Base-by-base conservation (phyloP, 2,329 filamentous ascomycete species). In the Didymella exigua region DNA sequence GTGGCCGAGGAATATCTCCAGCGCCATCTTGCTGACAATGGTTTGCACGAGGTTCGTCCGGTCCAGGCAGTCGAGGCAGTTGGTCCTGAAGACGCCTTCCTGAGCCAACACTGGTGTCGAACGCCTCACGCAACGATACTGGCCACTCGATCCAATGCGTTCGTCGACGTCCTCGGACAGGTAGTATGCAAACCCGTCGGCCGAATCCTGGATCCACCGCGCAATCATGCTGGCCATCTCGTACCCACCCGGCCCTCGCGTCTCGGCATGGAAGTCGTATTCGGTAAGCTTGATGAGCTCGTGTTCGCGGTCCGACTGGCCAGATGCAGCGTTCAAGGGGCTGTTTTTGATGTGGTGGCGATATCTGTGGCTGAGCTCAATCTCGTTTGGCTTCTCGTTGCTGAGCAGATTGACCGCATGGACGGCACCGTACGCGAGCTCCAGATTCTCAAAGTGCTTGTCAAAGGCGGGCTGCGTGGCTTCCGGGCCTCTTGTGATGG, bases 241-340 rank as follows among this genome's bases (percentile, higher is more conserved):
- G 70, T 97, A 98, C 3, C 93, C 93, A 51, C 85, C 84, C 0
- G 90, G 89, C 0, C 90, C 91, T 67, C 89, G 89, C 1, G 95
- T 96, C 74, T 98, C 92, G 3, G 93, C 93, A 70, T 98, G 93
- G 56, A 99, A 98, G 75, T 99, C 95, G 70, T 95, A 99, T 68
- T 96, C 91, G 1, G 93, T 96, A 55, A 89, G 84, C 59, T 85
- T 84, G 26, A 98, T 77, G 31, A 97, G 81, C 42, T 89, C 85
- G 67, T 93, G 90, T 56, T 91, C 90, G 37, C 56, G 77, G 2
- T 82, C 68, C 9, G 66, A 81, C 24, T 81, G 79, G 30, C 84
- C 81, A 18, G 82, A 84, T 6, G 78, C 82, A 21, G 79, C 77
- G 62, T 88, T 89, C n/a, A 96, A 76, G 0, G 89, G 85, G 61